Evolutionary conservation across 495 filamentous ascomycete species (phyloP), one percentile per base, ranked within the genome.

Genomic region (Hypoxylon rickii): DNA sequence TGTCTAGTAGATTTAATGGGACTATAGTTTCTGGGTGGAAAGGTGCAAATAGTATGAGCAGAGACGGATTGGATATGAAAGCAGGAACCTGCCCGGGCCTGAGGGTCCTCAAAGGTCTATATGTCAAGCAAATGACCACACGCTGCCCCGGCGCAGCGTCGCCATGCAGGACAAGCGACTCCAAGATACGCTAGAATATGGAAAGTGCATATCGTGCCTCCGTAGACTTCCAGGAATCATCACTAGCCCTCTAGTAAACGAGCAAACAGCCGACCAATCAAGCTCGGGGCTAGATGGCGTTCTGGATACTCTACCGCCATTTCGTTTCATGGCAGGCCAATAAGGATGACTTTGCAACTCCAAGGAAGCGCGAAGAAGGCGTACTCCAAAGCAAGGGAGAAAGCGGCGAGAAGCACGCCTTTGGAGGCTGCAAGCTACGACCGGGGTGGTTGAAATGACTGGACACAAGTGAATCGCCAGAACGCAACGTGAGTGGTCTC

Each of bases 401-500:
- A 47, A 26, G 17, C 19, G 8, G n/a, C 44, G 31, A 38, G 32
- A 38, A 13, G n/a, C 12, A 8, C 33, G 31, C 16, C 15, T 29
- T 29, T 5, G 17, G 15, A 56, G 29, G 20, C 31, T 49, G 17
- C 36, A 50, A 48, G 45, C 16, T 7, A 49, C 26, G 44, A 48
- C 52, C 21, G 52, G 52, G 52, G 43, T 41, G 44, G 44, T 49
- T 31, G 38, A 44, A 50, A 56, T 40, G 53, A 50, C 17, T 44
- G 53, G 44, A 17, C 44, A 32, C 38, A 34, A 46, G 39, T 44
- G 1, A 50, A 49, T 22, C 20, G 44, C 44, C 29, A 49, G 44
- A 10, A 44, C 29, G 53, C 31, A 19, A 44, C 32, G 21, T 56
- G 58, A 62, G 44, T 62, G 58, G 51, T n/a, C 45, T 29, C n/a